Conservation (phyloP, 495 filamentous ascomycete species). For the Hyaloscypha bicolor region DNA sequence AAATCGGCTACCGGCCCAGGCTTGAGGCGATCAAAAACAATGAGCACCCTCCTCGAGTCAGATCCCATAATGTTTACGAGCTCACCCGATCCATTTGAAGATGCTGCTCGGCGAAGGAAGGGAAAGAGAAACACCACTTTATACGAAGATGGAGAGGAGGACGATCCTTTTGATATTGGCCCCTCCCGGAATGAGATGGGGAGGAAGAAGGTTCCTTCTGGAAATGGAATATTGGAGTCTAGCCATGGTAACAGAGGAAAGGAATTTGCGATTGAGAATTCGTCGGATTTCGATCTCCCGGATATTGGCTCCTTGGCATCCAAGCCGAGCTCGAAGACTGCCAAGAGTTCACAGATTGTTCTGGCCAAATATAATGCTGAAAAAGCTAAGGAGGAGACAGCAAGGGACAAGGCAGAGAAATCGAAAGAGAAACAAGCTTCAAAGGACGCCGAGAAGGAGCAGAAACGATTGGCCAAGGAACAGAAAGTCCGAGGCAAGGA, state of each 20-base stretch:
- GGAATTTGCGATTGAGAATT: conserved; percentile 2
- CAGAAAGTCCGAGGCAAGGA: conserved; percentile 64
- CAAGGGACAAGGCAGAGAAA: conserved; percentile 39
- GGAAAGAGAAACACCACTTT: conserved; percentile 9
- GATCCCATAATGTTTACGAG: conserved; percentile 60
- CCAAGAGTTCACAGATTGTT: conserved; percentile 14
- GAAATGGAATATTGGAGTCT: background rate
- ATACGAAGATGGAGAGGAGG: conserved; percentile 9
- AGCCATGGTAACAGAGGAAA: background rate
- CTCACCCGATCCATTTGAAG: conserved; percentile 36
- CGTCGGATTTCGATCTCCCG: conserved; percentile 28
- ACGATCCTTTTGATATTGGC: conserved; percentile 15
- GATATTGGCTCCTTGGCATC: conserved; percentile 9
- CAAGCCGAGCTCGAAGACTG: conserved; percentile 8
- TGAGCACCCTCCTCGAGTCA: conserved; percentile 34
- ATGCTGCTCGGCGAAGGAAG: conserved; percentile 22
- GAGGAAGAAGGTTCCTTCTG: background rate
- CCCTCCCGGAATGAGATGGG: background rate
- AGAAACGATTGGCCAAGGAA: conserved; percentile 47
- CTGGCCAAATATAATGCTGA: conserved; percentile 41
- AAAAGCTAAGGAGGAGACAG: conserved; percentile 39
- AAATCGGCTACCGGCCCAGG: background rate
- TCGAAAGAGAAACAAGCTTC: conserved; percentile 27
- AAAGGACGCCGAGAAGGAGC: conserved; percentile 59
- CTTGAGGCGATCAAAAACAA: conserved; percentile 15